phyloP scores from a whole-genome alignment of 306 rosid species.

The Lagenaria siceraria region DNA sequence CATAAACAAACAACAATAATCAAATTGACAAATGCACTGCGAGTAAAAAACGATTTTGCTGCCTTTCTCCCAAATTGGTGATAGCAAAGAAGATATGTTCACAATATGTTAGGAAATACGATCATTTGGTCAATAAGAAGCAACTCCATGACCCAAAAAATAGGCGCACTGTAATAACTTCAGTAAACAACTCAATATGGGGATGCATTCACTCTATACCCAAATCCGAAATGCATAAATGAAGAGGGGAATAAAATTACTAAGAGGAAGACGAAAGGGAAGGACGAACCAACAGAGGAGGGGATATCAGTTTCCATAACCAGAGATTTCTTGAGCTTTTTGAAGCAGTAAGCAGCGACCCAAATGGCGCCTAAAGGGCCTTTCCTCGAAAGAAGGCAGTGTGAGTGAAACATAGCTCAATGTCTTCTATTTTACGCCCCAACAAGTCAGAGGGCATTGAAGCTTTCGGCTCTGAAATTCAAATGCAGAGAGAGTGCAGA shows the following conservation, averaged over 20 bases:
- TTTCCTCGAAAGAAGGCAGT: conserved; percentile 23
- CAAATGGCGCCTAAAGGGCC: conserved; percentile 42
- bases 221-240: neutral
- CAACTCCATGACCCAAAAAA: neutral
- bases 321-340: conserved; percentile 61
- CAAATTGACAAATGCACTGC: neutral
- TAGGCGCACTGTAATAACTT: neutral
- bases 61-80: neutral
- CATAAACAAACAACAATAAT: neutral
- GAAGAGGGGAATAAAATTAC: neutral
- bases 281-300: conserved; percentile 49
- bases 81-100: neutral
- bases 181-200: neutral
- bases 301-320: conserved; percentile 44
- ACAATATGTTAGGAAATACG: neutral
- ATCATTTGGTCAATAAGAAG: neutral
- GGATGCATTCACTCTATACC: neutral
- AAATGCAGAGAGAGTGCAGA: neutral
- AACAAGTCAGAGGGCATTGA: neutral
- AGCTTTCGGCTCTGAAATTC: neutral
- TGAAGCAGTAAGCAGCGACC: conserved; percentile 63
- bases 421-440: no score
- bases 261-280: neutral
- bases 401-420: conserved; percentile 31
- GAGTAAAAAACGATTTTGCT: neutral